Percentiles rank a stretch among this genome's conserved stretches.
These are phyloP conservation scores for Grosmannia huntii DNA, from an alignment of 2,329 filamentous ascomycete species.

Conservation along the genomic window DNA sequence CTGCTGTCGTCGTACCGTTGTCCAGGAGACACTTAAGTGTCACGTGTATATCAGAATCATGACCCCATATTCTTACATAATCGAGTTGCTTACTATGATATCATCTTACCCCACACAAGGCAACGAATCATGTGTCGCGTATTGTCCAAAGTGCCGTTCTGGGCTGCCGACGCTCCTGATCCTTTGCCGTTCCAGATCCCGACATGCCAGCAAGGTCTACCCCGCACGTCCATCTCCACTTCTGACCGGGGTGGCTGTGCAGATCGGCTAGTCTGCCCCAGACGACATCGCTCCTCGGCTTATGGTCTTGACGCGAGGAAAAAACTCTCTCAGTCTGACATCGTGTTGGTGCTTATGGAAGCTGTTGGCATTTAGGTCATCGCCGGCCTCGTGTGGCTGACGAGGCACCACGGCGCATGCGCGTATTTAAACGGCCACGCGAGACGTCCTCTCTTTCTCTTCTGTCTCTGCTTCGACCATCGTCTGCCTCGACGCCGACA, in stretches of 20 bases:
- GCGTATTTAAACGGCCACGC: no score
- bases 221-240: not conserved
- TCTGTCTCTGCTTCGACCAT: not conserved
- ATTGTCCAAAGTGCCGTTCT: not conserved
- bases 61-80: no score
- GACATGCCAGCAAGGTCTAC: not conserved
- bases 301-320: not conserved
- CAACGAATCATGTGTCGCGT: not conserved
- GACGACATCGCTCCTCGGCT: not conserved
- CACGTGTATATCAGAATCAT: no score
- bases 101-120: not conserved
- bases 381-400: no score
- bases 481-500: not conserved
- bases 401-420: no score
- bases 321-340: not conserved
- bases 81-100: no score
- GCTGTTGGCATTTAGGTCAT: not conserved
- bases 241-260: not conserved
- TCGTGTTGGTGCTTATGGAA: not conserved
- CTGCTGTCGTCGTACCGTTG: no score
- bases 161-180: not conserved
- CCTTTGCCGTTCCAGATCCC: not conserved
- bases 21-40: no score
- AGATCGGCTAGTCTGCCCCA: not conserved
- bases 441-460: not conserved